phyloP scores from a whole-genome alignment of 139 green algal species.

The Chlorella sp. region DNA sequence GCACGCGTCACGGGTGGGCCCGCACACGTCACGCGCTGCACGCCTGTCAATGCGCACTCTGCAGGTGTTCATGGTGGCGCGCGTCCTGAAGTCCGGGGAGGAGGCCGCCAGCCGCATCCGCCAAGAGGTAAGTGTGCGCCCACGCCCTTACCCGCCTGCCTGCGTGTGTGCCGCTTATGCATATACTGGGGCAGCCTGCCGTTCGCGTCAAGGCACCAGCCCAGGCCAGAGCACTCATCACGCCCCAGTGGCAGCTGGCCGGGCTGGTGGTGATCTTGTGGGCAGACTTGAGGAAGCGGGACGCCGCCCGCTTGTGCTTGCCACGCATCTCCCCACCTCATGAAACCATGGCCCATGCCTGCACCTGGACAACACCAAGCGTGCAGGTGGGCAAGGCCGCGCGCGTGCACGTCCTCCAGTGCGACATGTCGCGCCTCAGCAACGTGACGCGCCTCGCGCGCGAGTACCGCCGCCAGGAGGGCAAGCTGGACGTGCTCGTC shows the following conservation, averaged over 20 bases:
- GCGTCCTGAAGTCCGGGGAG: neutral
- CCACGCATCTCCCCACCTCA: neutral
- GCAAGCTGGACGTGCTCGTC: neutral
- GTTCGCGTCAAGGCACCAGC: too few relatives aligned
- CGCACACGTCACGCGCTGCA: neutral
- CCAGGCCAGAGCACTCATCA: too few relatives aligned
- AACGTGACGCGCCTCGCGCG: neutral
- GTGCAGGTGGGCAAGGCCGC: slow-evolving; percentile 4
- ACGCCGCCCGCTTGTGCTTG: neutral
- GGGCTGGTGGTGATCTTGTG: too few relatives aligned
- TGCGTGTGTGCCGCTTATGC: neutral
- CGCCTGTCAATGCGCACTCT: neutral
- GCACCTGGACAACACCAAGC: neutral
- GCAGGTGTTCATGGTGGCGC: slow-evolving; percentile 14
- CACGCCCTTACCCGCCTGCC: neutral
- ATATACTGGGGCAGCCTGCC: neutral
- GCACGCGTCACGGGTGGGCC: neutral
- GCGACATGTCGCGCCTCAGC: neutral
- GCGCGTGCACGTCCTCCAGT: neutral
- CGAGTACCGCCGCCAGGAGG: neutral
- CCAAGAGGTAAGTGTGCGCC: neutral
- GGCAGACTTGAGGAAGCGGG: neutral
- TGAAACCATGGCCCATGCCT: too few relatives aligned
- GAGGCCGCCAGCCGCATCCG: slow-evolving; percentile 8
- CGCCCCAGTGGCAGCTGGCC: too few relatives aligned